These are phyloP conservation scores for Starmerella sp. DNA, from an alignment of 805 yeast species.

Conservation along the genomic window DNA sequence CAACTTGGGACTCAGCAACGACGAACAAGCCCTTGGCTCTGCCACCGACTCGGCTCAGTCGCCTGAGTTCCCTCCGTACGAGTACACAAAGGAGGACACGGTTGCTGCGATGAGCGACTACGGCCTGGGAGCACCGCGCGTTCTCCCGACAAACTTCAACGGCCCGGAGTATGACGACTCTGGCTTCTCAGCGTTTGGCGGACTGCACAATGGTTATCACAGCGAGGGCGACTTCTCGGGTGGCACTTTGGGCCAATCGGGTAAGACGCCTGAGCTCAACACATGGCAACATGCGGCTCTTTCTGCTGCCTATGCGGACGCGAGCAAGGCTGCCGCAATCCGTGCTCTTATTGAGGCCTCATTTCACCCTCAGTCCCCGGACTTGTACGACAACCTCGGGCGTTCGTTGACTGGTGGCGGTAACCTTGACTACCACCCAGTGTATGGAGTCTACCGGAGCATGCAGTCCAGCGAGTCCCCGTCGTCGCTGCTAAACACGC, in stretches of 20 bases:
- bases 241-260: background rate
- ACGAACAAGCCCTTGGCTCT: background rate
- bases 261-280: background rate
- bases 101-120: background rate
- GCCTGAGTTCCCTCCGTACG: conserved; percentile 1
- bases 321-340: background rate
- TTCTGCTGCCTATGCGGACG: background rate
- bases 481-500: background rate
- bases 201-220: background rate
- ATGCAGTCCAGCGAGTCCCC: background rate
- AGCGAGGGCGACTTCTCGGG: background rate
- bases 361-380: background rate
- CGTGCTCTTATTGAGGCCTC: background rate
- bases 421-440: background rate
- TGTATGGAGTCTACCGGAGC: background rate
- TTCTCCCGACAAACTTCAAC: background rate
- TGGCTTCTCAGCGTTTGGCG: background rate
- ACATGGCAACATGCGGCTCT: conserved; percentile 2
- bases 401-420: background rate
- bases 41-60: background rate
- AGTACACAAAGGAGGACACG: background rate
- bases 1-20: background rate
- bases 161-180: background rate
- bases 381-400: background rate
- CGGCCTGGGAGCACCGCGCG: background rate